Base-by-base conservation (phyloP, 1,284 basidiomycete species). In the Ustilago crameri region DNA sequence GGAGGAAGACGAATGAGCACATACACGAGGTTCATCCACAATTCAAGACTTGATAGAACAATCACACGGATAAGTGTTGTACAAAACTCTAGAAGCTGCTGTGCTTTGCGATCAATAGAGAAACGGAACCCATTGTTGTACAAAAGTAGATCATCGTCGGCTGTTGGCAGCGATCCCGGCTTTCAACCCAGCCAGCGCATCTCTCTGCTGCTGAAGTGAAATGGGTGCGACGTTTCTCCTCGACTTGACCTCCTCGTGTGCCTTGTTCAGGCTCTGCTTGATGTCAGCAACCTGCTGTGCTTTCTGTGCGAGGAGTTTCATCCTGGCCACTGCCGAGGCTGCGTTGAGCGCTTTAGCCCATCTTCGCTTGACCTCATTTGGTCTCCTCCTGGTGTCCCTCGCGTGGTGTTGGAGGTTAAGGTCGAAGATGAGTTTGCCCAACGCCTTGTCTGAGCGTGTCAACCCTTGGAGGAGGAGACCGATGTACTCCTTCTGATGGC, bases 401-500 rank as follows among this genome's bases (percentile, higher is more conserved):
- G 42, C 18, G 14, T 49, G 48, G 8, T 44, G 55, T n/a, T 60
- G 53, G 0, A 72, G 60, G 35, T 67, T 49, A 30, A 72, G 50
- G 32, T 72, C 60, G 38, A 72, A 46, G 37, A 72, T 59, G 37
- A 72, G 34, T 24, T 38, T 55, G 14, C 50, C 63, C 3, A 72
- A 55, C 37, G 55, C 42, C 9, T 48, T 35, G 34, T 72, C 69
- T 0, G 60, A 53, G 3, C 55, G 46, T 4, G 53, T 44, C 26
- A 72, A 38, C 5, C 69, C 69, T 32, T 63, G 47, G 9, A 72
- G 56, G 1, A 72, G 57, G 8, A 60, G 38, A 3, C 51, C 26
- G 56, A 72, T 72, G 53, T 79, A 80, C 23, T 58, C 48, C 49
- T 98, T 98, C 85, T 98, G 95, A 79, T 93, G 90, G 4, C 87